Conservation (phyloP, 192 early-diverging fungal species). For the Coemansia sp. region DNA sequence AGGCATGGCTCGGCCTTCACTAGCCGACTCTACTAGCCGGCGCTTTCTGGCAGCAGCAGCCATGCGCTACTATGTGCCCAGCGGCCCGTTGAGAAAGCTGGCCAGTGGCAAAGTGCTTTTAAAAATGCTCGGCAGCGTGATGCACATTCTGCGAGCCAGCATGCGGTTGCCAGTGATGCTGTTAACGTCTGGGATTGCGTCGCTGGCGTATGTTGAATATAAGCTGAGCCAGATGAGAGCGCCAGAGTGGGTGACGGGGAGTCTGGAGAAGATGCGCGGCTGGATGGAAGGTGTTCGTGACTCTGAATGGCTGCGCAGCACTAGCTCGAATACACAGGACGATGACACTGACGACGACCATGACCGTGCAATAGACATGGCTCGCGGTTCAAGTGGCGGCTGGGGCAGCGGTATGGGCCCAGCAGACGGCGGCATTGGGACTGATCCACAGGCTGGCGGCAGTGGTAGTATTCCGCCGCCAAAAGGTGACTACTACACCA, state of each 20-base stretch:
- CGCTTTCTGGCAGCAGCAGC: slow-evolving; percentile 39
- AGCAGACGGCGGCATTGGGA: slow-evolving; percentile 1
- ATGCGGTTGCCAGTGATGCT: slow-evolving; percentile 48
- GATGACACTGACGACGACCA: not conserved
- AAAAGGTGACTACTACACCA: slow-evolving; percentile 50
- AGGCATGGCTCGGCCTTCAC: slow-evolving; percentile 16
- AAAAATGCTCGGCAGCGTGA: slow-evolving; percentile 29
- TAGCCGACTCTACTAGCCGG: slow-evolving; percentile 16
- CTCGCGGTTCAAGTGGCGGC: slow-evolving; percentile 20
- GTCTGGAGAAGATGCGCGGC: slow-evolving; percentile 38
- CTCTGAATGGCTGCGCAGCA: slow-evolving; percentile 36
- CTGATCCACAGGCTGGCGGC: slow-evolving; percentile 19
- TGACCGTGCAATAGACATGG: slow-evolving; percentile 21
- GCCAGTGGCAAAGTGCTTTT: slow-evolving; percentile 26
- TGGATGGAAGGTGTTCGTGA: slow-evolving; percentile 44
- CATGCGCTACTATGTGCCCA: slow-evolving; percentile 50
- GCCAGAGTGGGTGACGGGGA: slow-evolving; percentile 46
- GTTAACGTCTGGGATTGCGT: slow-evolving; percentile 44
- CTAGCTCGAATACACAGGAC: slow-evolving; percentile 10
- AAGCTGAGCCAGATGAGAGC: slow-evolving; percentile 51
- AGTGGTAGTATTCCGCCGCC: slow-evolving; percentile 25
- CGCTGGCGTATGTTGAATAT: slow-evolving; percentile 51
- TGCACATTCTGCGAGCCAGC: slow-evolving; percentile 16
- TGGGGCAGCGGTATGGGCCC: slow-evolving; percentile 21
- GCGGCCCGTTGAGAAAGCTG: slow-evolving; percentile 30